Base-by-base conservation (phyloP, 2,329 filamentous ascomycete species). In the Conoideocrella luteorostrata region DNA sequence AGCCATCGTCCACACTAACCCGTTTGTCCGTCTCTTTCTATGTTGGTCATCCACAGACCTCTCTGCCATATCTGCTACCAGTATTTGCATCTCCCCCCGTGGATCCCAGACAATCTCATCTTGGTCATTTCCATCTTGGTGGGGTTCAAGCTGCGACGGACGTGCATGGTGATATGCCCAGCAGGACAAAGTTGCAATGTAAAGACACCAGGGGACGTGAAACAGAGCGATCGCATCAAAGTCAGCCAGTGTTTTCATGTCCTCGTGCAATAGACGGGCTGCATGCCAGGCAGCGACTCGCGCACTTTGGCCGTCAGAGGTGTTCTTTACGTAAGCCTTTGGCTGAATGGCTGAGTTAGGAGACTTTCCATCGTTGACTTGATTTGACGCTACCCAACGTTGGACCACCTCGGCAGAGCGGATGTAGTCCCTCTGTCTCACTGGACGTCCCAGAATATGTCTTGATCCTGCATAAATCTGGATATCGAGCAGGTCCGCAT, bases 181-280 rank as follows among this genome's bases (percentile, higher is more conserved):
- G 24, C 72, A 70, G 0, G 74, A 74, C 32, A 82, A 52, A 0
- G 77, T 78, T 0, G 75, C 75, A 1, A 83, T 61, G 50, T 81
- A 82, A 11, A 82, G 54, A 48, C 74, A 77, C 79, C 78, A 82
- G 0, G 77, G 75, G 15, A 80, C 76, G 52, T 82, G 77, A 53
- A 81, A 81, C 0, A 75, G 60, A 34, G 75, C 71, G 33, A 70
- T 70, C 2, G 71, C 67, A 17, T 76, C 72, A 45, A 69, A 72
- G 28, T 75, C 69, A 11, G 72, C 65, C 2, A 79, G 59, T 21
- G 69, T 67, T 26, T 67, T 59, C 7, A 73, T 65, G 0, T 72
- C 71, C 21, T 75, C 71, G 11, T 67, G 64, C 1, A 82, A 57
- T 11, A 82, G 61, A 2, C 59, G 60, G 0, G 77, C 74, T 0